Base-by-base conservation (phyloP, 2,329 filamentous ascomycete species). In the Biscogniauxia sp. region DNA sequence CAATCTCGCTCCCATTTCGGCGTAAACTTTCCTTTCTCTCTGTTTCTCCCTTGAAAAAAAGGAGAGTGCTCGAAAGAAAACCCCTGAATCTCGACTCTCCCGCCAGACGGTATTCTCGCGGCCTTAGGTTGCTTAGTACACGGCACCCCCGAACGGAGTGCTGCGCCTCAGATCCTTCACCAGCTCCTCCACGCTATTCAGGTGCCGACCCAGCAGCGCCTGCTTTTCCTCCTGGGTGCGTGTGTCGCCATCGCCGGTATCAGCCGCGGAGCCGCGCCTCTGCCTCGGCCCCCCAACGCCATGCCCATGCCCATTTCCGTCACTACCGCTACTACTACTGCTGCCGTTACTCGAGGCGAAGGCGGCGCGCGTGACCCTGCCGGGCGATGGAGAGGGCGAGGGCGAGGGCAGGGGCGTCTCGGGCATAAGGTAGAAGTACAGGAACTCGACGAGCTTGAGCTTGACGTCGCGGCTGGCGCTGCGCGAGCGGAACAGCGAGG, bases 401-500 rank as follows among this genome's bases (percentile, higher is more conserved):
- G 1, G 79, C 55, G 76, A 77, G 55, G 77, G 78, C 60, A 76
- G 78, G 62, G 82, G 88, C 0, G 85, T 86, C 78, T 99, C 95
- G 55, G 94, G 93, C 89, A 98, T 97, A 68, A 99, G 88, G 76
- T 98, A 99, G 77, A 98, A 98, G 81, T 98, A 98, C 56, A 99
- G 80, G 73, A 98, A 98, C 76, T 98, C 95, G 68, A 97, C 89
- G n/a, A 96, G 86, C 76, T 96, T 95, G 72, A 97, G 85, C 79
- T 97, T 97, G 66, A 98, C 93, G 69, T 94, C 91, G 63, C 92
- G 88, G 23, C 88, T 88, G 3, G 94, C 97, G 66, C 88, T 87
- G 62, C 92, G 88, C 65, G 90, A 91, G 76, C 96, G 96, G 85
- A 98, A 97, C 55, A 98, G 84, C 9, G 91, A 94, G 1, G 94